Evolutionary conservation across 768 basidiomycete species (phyloP), one percentile per base, ranked within the genome.

Genomic region (Cantharellus anzutake): DNA sequence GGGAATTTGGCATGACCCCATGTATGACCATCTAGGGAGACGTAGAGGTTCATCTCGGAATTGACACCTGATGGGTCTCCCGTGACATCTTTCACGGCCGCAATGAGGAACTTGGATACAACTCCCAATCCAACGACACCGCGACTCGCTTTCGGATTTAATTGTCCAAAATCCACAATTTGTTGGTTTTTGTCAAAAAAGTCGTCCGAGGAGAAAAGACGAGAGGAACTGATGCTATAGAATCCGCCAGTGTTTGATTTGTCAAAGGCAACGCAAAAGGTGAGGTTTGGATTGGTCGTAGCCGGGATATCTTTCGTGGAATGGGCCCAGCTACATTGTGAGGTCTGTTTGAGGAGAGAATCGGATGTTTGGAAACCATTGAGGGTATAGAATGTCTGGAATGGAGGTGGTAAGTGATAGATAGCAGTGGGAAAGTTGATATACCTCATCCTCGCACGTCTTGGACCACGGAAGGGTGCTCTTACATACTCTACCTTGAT

Each of bases 1-100:
- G 96, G 96, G 75, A 99, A 98, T 61, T 82, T 81, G 2, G 89
- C 91, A 65, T 83, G 81, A 2, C 85, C 83, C 92, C 92, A 99
- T 1, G 74, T 77, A 66, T 78, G 76, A 4, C 86, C 82, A 68
- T 98, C 87, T 3, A 87, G 76, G 0, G 86, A 80, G 42, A 96
- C 90, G 66, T 90, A 98, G 5, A 97, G 74, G 52, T 83, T 69
- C 84, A 88, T 86, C 64, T 91, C 83, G 3, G 75, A 71, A 42
- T 71, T 3, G 20, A 29, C 20, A 72, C 73, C 3, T 76, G 68
- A 2, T 74, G 71, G 16, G 82, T 62, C 34, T 55, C 52, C 52
- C 39, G 40, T 41, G 37, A 58, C 20, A 62, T 89, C 89, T 70
- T 81, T 84, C 63, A 98, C 66, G 1, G 93, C 94, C 3, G 89